A percentile compares a stretch with the other conserved stretches of the same genome.
These are phyloP conservation scores for Aspergillus panamensis DNA, from an alignment of 495 filamentous ascomycete genomes.

Conservation along the genomic window DNA sequence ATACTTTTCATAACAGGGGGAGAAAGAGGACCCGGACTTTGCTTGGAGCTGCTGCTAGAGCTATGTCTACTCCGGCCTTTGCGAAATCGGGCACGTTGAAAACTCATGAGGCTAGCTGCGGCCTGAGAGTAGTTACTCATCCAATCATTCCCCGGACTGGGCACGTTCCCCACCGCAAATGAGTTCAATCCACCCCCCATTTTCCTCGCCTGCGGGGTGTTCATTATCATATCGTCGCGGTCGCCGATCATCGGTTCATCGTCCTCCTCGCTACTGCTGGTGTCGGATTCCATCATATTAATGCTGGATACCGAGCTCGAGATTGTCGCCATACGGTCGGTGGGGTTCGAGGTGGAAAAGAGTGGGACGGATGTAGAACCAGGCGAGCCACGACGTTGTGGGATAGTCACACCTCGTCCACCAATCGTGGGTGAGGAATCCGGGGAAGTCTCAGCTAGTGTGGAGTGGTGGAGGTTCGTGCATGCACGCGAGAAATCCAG, in stretches of 20 bases:
- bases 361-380: slow-evolving; percentile 39
- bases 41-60: slow-evolving; percentile 68
- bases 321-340: slow-evolving; percentile 62
- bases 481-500: slow-evolving; percentile 91
- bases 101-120: slow-evolving; percentile 68
- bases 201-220: slow-evolving; percentile 47
- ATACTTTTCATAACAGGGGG: slow-evolving; percentile 63
- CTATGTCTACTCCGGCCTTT: slow-evolving; percentile 58
- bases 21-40: slow-evolving; percentile 60
- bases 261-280: slow-evolving; percentile 69
- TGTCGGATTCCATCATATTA: slow-evolving; percentile 74
- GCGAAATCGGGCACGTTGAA: slow-evolving; percentile 62
- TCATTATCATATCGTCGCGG: slow-evolving; percentile 73
- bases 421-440: slow-evolving; percentile 88
- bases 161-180: slow-evolving; percentile 40
- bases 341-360: slow-evolving; percentile 41
- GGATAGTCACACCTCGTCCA: slow-evolving; percentile 76
- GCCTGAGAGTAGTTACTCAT: slow-evolving; percentile 63
- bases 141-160: slow-evolving; percentile 55
- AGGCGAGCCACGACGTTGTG: slow-evolving; percentile 52
- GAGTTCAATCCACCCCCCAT: slow-evolving; percentile 42
- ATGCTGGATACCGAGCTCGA: slow-evolving; percentile 86
- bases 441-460: slow-evolving; percentile 83
- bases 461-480: slow-evolving; percentile 95
- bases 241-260: slow-evolving; percentile 79